These are phyloP conservation scores for Pseudonitzschia pungens DNA, from an alignment of 108 stramenopile species.

Conservation along the genomic window DNA sequence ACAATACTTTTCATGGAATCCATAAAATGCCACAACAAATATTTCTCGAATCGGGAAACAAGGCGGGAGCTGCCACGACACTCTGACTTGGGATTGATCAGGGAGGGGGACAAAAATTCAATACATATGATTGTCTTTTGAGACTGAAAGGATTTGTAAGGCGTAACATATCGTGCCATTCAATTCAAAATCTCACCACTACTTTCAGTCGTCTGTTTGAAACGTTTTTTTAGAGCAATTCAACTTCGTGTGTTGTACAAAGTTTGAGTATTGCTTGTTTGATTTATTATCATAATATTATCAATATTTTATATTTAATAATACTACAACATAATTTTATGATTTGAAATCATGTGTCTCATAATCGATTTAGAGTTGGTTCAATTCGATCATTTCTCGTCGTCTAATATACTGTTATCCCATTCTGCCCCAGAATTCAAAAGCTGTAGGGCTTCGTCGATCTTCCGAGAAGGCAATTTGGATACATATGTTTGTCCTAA, in stretches of 20 bases:
- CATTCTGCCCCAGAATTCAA: conserved; percentile 38
- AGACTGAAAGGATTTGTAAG: too few relatives aligned
- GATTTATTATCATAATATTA: too few relatives aligned
- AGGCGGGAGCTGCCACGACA: conserved; percentile 48
- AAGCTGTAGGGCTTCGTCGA: conserved; percentile 54
- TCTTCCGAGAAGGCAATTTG: conserved; percentile 62
- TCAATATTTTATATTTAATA: too few relatives aligned
- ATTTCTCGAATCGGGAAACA: conserved; percentile 49
- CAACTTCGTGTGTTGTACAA: too few relatives aligned
- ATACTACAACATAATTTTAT: too few relatives aligned
- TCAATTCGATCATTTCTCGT: conserved; percentile 5
- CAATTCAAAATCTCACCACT: too few relatives aligned
- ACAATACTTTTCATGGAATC: conserved; percentile 51
- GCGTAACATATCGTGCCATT: too few relatives aligned
- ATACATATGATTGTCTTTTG: too few relatives aligned
- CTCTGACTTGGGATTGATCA: conserved; percentile 15
- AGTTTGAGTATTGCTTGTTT: too few relatives aligned
- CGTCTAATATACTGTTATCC: conserved; percentile 31
- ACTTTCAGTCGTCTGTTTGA: too few relatives aligned
- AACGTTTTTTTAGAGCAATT: too few relatives aligned
- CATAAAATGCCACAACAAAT: conserved; percentile 45
- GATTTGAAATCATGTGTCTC: not conserved
- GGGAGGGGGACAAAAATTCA: not conserved
- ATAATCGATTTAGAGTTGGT: not conserved
- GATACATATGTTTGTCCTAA: conserved; percentile 68